Conservation (phyloP, 306 rosid species). For the Citrullus amarus region DNA sequence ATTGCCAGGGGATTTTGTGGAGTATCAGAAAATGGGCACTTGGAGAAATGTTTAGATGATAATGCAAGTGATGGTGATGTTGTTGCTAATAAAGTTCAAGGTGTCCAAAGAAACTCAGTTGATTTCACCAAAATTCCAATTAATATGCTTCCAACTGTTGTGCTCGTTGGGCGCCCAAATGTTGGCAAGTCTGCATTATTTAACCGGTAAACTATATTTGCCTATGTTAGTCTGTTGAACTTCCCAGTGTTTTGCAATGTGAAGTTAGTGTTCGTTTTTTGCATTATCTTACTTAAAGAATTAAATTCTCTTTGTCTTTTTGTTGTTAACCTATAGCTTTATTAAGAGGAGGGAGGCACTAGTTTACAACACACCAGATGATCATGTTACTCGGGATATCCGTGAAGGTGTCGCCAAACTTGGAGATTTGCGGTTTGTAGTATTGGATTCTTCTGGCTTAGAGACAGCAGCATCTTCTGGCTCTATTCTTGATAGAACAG, state of each 20-base stretch:
- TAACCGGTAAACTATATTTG: constrained; percentile 39
- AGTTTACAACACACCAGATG: constrained; percentile 80
- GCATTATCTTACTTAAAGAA: neutral
- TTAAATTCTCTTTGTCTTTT: neutral
- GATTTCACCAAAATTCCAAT: constrained; percentile 48
- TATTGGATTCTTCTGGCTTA: constrained; percentile 85
- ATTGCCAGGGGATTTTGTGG: constrained; percentile 11
- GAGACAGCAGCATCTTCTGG: constrained; percentile 66
- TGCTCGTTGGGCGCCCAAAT: constrained; percentile 58
- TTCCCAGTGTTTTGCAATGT: neutral
- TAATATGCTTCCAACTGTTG: constrained; percentile 43
- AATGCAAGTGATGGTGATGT: neutral
- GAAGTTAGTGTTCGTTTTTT: neutral
- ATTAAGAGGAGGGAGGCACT: constrained; percentile 89
- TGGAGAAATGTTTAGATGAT: neutral
- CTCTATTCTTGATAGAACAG: constrained; percentile 79
- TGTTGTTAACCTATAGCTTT: constrained; percentile 25
- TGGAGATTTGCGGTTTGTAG: constrained; percentile 76
- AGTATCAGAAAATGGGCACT: constrained; percentile 2
- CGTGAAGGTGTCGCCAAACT: constrained; percentile 87
- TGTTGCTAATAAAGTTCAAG: neutral
- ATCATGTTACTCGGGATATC: constrained; percentile 89
- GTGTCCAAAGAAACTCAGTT: constrained; percentile 16
- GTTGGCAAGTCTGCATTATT: constrained; percentile 68
- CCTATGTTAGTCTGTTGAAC: neutral